Conservation (phyloP, 192 early-diverging fungal genomes). For the Podochytrium sp. region DNA sequence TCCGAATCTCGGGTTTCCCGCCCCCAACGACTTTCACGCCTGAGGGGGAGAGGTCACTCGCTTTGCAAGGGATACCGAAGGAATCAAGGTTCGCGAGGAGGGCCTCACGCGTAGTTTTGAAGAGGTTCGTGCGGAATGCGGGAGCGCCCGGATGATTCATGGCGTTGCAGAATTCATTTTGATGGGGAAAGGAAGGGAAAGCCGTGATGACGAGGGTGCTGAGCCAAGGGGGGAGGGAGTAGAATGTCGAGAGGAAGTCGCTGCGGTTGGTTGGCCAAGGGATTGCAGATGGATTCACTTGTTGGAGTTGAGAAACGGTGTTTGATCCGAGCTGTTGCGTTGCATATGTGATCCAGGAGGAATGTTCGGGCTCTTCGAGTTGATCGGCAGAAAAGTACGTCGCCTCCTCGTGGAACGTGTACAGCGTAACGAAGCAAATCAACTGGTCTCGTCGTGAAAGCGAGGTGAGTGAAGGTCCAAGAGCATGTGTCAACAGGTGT, state of each 20-base stretch:
- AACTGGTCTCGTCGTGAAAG: background rate
- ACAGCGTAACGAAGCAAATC: background rate
- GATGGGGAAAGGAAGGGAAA: background rate
- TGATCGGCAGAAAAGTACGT: background rate
- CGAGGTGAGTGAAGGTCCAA: background rate
- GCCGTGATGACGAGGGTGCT: background rate
- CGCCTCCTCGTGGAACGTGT: background rate
- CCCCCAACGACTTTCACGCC: background rate
- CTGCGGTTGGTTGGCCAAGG: background rate
- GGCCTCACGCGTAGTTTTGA: background rate
- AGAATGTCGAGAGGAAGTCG: background rate
- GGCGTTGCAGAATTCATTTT: background rate
- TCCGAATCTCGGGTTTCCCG: constrained; percentile 21
- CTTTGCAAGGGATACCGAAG: background rate
- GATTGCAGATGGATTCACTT: too few species aligned
- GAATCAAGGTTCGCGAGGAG: background rate
- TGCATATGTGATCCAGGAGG: background rate
- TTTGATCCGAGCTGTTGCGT: background rate
- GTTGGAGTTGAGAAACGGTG: background rate
- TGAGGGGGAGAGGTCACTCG: background rate
- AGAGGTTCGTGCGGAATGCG: constrained; percentile 14
- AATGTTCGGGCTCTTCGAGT: background rate
- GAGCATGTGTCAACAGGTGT: background rate
- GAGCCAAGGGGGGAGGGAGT: constrained; percentile 18
- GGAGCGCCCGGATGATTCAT: constrained; percentile 9